These are phyloP conservation scores for Tulasnella sp. DNA, from an alignment of 768 basidiomycete genomes.

Conservation along the genomic window DNA sequence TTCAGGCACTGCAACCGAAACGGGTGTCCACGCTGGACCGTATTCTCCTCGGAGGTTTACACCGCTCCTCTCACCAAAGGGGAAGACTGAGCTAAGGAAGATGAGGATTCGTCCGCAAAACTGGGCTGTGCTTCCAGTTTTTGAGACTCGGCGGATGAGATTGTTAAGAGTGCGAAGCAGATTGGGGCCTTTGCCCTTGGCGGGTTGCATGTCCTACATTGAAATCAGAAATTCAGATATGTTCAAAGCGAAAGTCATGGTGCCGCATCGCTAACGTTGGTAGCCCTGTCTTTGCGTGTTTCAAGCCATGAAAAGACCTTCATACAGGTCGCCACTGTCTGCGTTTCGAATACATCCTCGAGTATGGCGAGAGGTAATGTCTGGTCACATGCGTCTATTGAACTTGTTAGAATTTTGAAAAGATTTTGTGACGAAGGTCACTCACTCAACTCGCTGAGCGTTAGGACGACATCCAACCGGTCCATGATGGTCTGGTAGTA, in stretches of 20 bases:
- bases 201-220: constrained; percentile 62
- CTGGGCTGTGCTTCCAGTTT: constrained; percentile 71
- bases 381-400: constrained; percentile 62
- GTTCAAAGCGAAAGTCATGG: neutral
- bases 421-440: constrained; percentile 6
- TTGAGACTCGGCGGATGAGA: constrained; percentile 72
- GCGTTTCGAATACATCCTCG: constrained; percentile 74
- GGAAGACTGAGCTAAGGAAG: constrained; percentile 76
- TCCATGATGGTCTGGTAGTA: constrained; percentile 55
- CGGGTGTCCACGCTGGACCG: constrained; percentile 54
- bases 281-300: constrained; percentile 53
- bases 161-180: constrained; percentile 81
- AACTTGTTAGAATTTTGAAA: constrained; percentile 8
- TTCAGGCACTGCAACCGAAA: constrained; percentile 15
- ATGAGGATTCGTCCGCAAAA: constrained; percentile 85
- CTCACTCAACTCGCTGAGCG: constrained; percentile 67
- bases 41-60: constrained; percentile 87
- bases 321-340: constrained; percentile 76
- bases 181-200: constrained; percentile 79
- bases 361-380: constrained; percentile 62
- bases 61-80: constrained; percentile 78
- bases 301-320: constrained; percentile 87
- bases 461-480: constrained; percentile 60
- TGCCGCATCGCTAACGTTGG: constrained; percentile 25
- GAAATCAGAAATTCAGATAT: neutral